These are phyloP conservation scores for Aspergillus spinulosporus DNA, from an alignment of 2,329 filamentous ascomycete genomes.

Conservation along the genomic window DNA sequence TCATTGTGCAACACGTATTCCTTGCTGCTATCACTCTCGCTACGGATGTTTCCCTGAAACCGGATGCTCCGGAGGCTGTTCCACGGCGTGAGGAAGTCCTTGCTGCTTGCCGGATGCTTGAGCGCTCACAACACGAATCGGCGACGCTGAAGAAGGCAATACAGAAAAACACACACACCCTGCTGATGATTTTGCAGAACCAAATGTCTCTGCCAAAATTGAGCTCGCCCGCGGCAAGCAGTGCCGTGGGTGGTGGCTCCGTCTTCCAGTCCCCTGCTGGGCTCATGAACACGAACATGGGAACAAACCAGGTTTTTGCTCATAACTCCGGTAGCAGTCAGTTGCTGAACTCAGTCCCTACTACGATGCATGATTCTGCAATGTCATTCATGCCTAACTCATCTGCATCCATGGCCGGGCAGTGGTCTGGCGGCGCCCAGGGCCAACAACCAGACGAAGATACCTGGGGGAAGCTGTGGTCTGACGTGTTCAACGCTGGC, in stretches of 20 bases:
- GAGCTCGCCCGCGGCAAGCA: not conserved
- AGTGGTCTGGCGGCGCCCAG: not conserved
- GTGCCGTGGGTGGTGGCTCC: too few species aligned
- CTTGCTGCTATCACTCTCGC: conserved; percentile 27
- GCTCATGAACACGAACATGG: not conserved
- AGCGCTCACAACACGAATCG: conserved; percentile 5
- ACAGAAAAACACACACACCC: conserved; percentile 3
- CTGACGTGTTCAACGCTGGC: not conserved
- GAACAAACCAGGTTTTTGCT: not conserved
- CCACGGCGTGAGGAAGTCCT: conserved; percentile 14
- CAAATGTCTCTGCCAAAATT: not conserved
- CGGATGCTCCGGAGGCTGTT: conserved; percentile 19
- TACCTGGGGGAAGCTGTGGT: not conserved
- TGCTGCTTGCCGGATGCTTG: conserved; percentile 8
- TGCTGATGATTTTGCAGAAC: not conserved
- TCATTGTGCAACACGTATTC: conserved; percentile 26
- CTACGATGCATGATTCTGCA: not conserved
- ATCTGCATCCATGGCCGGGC: not conserved
- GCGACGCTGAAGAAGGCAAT: not conserved
- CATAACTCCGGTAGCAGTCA: not conserved
- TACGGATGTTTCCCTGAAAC: conserved; percentile 27
- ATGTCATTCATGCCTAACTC: not conserved
- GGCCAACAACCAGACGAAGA: not conserved
- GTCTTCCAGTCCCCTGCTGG: too few species aligned
- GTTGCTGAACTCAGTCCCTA: too few species aligned